Evolutionary conservation across 768 basidiomycete genomes (phyloP).

Genomic region (Mycena pura): DNA sequence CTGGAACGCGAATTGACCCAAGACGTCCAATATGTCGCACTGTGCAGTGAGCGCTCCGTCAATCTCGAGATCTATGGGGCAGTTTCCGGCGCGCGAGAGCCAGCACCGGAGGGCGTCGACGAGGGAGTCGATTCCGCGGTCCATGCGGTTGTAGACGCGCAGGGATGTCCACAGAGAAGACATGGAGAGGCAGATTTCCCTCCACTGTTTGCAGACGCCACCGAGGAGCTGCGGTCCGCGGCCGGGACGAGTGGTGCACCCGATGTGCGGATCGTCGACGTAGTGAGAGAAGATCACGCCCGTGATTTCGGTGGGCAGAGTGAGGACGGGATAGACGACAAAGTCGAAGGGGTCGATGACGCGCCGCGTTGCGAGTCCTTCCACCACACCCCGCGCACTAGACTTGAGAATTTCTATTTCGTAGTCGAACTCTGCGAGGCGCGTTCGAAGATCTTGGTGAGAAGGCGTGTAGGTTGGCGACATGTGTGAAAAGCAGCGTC

Average conservation of each 20-base stretch:
- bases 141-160: not conserved
- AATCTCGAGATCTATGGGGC: not conserved
- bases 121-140: not conserved
- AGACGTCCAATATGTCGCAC: not conserved
- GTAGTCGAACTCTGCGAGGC: constrained; percentile 3
- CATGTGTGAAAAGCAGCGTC: too few species aligned
- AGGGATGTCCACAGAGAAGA: not conserved
- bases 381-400: not conserved
- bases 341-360: not conserved
- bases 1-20: not conserved
- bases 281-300: constrained; percentile 6
- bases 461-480: too few species aligned
- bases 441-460: constrained; percentile 14
- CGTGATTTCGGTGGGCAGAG: constrained; percentile 10
- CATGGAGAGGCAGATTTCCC: constrained; percentile 1
- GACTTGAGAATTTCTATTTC: constrained; percentile 10
- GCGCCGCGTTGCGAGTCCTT: not conserved
- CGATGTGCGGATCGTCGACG: not conserved
- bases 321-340: constrained; percentile 13
- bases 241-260: not conserved
- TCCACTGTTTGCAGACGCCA: constrained; percentile 9
- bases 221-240: constrained; percentile 1
- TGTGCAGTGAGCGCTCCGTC: not conserved
- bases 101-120: not conserved
- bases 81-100: constrained; percentile 5